A percentile compares a stretch with the other conserved stretches of the same genome.
Conservation (phyloP, 805 yeast genomes). For the Kodamaea kakaduensis region DNA sequence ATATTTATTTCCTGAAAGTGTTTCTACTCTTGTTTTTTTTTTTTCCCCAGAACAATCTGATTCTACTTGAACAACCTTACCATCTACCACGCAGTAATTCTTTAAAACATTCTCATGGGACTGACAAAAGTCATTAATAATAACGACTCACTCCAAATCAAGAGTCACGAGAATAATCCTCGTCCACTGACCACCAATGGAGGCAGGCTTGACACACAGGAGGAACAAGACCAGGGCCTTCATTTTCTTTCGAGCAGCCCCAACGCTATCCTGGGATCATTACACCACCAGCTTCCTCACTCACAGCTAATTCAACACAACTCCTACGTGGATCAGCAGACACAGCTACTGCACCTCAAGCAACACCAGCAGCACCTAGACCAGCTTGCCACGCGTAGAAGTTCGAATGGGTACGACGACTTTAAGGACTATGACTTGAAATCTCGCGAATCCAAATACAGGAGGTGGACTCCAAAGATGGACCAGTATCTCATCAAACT, state of each 20-base stretch:
- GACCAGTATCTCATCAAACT: slow-evolving; percentile 31
- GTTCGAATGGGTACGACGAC: slow-evolving; percentile 9
- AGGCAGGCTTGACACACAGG: too few relatives aligned
- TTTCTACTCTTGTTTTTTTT: too few relatives aligned
- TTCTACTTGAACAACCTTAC: too few relatives aligned
- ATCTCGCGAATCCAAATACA: slow-evolving; percentile 33
- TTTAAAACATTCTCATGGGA: too few relatives aligned
- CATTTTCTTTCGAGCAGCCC: slow-evolving; percentile 3
- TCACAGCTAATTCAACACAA: slow-evolving; percentile 6
- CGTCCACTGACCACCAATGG: too few relatives aligned
- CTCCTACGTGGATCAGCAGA: slow-evolving; percentile 13
- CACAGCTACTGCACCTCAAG: slow-evolving; percentile 14
- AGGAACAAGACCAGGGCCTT: slow-evolving; percentile 1
- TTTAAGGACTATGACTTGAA: slow-evolving; percentile 30
- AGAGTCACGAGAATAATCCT: too few relatives aligned
- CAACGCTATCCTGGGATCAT: background rate
- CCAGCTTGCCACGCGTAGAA: slow-evolving; percentile 10
- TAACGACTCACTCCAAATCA: too few relatives aligned
- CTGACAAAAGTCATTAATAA: too few relatives aligned
- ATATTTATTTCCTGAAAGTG: too few relatives aligned
- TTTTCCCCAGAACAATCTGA: too few relatives aligned
- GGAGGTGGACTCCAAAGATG: slow-evolving; percentile 38
- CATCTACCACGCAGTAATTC: too few relatives aligned
- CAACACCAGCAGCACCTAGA: slow-evolving; percentile 12
- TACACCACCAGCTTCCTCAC: slow-evolving; percentile 8